Conservation (phyloP, 495 filamentous ascomycete species). For the Amphirosellinia nigrospora region DNA sequence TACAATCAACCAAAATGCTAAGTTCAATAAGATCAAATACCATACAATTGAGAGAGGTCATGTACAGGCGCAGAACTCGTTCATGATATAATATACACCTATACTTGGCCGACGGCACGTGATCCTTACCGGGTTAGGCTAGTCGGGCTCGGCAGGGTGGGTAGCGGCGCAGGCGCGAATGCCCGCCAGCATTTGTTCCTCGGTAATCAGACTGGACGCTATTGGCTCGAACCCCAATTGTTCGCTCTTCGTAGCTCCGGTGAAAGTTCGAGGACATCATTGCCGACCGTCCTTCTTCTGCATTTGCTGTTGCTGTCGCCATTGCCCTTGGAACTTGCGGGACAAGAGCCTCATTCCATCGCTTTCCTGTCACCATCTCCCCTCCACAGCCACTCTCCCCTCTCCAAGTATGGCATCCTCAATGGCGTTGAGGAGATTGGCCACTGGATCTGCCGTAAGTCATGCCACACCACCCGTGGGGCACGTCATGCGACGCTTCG, state of each 20-base stretch:
- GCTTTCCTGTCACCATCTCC: slow-evolving; percentile 27
- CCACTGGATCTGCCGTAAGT: slow-evolving; percentile 53
- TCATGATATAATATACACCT: no score
- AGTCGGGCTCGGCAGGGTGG: slow-evolving; percentile 15
- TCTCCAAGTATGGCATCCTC: slow-evolving; percentile 51
- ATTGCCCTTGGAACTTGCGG: slow-evolving; percentile 33
- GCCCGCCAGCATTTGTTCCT: slow-evolving; percentile 33
- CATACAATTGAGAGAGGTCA: no score
- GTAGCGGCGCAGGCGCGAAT: slow-evolving; percentile 5
- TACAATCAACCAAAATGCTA: neutral
- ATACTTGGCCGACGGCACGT: slow-evolving; percentile 1
- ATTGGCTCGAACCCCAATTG: slow-evolving; percentile 39
- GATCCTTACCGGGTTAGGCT: neutral
- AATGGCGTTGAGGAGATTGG: slow-evolving; percentile 58
- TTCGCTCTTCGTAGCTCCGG: slow-evolving; percentile 34
- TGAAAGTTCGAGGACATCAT: slow-evolving; percentile 42
- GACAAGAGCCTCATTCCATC: slow-evolving; percentile 36
- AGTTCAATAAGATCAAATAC: neutral
- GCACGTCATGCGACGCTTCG: slow-evolving; percentile 26
- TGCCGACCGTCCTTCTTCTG: slow-evolving; percentile 24
- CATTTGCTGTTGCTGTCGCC: neutral
- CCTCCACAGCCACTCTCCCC: slow-evolving; percentile 20
- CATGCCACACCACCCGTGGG: slow-evolving; percentile 11
- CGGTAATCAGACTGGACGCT: slow-evolving; percentile 44
- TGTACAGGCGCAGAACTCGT: no score